Base-by-base conservation (phyloP, 768 basidiomycete species). In the Suillus occidentalis region DNA sequence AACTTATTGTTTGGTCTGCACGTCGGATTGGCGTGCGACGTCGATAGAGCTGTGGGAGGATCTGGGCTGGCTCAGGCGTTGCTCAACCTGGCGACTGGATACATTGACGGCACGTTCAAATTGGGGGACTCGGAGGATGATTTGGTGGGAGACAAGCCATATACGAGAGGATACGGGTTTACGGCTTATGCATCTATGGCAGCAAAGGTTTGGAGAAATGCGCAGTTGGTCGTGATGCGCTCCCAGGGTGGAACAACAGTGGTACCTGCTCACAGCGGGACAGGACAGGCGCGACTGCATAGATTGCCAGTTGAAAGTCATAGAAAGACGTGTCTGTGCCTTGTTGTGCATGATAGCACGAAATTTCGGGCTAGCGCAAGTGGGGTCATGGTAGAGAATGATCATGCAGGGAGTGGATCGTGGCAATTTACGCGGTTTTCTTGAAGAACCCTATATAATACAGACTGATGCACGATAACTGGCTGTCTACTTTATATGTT, bases 161-260 rank as follows among this genome's bases (percentile, higher is more conserved):
- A 61, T 25, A 61, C 61, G 14, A 61, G 61, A 53, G 61, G 61
- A 16, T 52, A 52, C 13, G 61, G 61, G 31, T 61, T 61, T 47
- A 61, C 61, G 12, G 34, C 28, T 36, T 61, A 61, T 25, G 61
- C 61, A 22, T 61, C 61, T 18, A 61, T 61, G 61, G 61, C 61
- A 52, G 45, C 61, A 36, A 61, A 61, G 34, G 61, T 52, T 52
- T 61, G 61, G 61, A 61, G 4, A 34, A 34, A 61, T 36, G 34
- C 47, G 14, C 61, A 49, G 43, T 50, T 52, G 43, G 47, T 52
- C 34, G 47, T 61, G 61, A 52, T 52, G 61, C 61, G 45, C 28
- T 61, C 61, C n/a, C 61, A 61, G 61, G 61, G 61, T 52, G 61
- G 61, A 39, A 61, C 47, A 18, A 61, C 61, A 34, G 61, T 61